These are phyloP conservation scores for Blastobotrys indianensis DNA, from an alignment of 1,139 yeast species.

Conservation along the genomic window DNA sequence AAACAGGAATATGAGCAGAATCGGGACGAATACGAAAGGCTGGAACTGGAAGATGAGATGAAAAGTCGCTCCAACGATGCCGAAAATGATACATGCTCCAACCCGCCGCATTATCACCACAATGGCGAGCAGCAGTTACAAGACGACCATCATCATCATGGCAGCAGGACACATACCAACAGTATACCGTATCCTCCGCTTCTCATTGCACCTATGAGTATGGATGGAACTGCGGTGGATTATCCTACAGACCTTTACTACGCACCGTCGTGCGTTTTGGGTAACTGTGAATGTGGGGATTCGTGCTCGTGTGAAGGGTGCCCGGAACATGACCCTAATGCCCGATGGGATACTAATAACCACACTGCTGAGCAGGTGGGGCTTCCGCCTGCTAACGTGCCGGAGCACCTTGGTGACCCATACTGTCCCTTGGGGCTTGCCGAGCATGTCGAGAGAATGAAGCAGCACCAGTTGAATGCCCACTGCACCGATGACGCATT, in stretches of 20 bases:
- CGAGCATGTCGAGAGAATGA: not conserved
- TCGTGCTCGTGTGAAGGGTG: slow-evolving; percentile 35
- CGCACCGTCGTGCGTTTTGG: slow-evolving; percentile 37
- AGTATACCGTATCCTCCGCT: slow-evolving; percentile 19
- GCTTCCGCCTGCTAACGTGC: slow-evolving; percentile 7
- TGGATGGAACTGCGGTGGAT: slow-evolving; percentile 23
- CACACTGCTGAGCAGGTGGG: not conserved
- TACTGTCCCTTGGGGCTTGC: slow-evolving; percentile 7
- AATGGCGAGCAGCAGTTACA: not conserved
- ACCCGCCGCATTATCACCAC: not conserved
- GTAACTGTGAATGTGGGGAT: slow-evolving; percentile 37
- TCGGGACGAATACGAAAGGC: slow-evolving; percentile 8
- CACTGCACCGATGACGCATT: too few species aligned
- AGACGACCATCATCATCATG: not conserved
- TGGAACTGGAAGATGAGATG: not conserved
- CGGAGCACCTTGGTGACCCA: slow-evolving; percentile 7
- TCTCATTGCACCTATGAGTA: slow-evolving; percentile 35
- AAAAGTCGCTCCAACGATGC: not conserved
- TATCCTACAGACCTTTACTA: slow-evolving; percentile 25
- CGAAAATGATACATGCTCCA: not conserved
- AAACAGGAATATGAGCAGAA: slow-evolving; percentile 12
- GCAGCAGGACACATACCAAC: too few species aligned
- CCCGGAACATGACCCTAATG: slow-evolving; percentile 29
- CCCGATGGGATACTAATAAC: not conserved
- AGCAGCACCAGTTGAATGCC: too few species aligned